These are phyloP conservation scores for Medicago lupulina DNA, from an alignment of 306 rosid species.

Conservation along the genomic window DNA sequence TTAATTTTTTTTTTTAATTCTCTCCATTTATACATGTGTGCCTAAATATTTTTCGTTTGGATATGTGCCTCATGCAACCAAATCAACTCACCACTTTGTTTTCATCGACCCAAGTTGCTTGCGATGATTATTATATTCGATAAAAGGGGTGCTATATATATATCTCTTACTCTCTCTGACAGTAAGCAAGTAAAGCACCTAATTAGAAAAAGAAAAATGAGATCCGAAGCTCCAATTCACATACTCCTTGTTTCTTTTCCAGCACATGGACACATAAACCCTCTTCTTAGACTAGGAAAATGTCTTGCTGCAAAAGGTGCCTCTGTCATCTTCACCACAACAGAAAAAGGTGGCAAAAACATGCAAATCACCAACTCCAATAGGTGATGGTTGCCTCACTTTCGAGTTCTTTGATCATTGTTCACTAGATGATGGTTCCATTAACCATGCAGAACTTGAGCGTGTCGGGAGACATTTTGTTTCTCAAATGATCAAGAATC, in stretches of 20 bases:
- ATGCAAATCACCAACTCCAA: slow-evolving; percentile 48
- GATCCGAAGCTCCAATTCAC: slow-evolving; percentile 34
- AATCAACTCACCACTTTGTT: too few species aligned
- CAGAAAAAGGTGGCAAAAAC: slow-evolving; percentile 48
- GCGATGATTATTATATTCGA: too few species aligned
- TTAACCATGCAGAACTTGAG: slow-evolving; percentile 40
- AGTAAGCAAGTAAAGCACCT: too few species aligned
- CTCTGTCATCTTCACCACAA: slow-evolving; percentile 57
- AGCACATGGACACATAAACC: slow-evolving; percentile 82
- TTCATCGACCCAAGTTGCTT: too few species aligned
- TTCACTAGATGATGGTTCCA: slow-evolving; percentile 39
- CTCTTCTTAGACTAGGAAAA: slow-evolving; percentile 68
- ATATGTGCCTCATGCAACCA: too few species aligned
- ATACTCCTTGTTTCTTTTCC: slow-evolving; percentile 65
- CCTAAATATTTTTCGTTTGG: too few species aligned
- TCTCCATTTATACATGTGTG: too few species aligned
- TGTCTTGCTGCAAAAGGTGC: slow-evolving; percentile 71
- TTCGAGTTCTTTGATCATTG: slow-evolving; percentile 69
- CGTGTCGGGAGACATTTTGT: slow-evolving; percentile 44
- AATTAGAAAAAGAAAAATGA: slow-evolving; percentile 40
- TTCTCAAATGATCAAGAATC: slow-evolving; percentile 42
- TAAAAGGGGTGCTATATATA: too few species aligned
- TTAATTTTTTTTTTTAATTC: too few species aligned
- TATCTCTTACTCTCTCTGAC: too few species aligned
- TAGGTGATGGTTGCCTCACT: slow-evolving; percentile 62